These are phyloP conservation scores for Cornus kousa DNA, from an alignment of 148 eudicot genomes.

Conservation along the genomic window DNA sequence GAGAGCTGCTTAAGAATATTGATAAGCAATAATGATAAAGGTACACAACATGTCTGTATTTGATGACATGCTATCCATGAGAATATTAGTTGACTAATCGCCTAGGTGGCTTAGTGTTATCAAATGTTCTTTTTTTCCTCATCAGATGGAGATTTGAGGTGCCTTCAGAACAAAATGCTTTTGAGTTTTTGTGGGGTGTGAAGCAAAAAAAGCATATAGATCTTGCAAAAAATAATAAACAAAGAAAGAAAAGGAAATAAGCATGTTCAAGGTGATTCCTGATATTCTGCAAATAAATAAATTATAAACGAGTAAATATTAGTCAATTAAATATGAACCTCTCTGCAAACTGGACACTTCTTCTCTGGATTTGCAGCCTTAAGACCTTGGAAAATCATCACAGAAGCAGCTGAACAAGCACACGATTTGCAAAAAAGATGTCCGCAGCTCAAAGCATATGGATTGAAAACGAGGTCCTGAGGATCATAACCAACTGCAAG, in stretches of 20 bases:
- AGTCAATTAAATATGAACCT: slow-evolving; percentile 16
- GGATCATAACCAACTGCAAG: slow-evolving; percentile 8
- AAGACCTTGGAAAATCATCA: slow-evolving; percentile 33
- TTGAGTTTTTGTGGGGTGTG: background rate
- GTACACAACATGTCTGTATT: no score
- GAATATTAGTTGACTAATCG: no score
- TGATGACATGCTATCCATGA: no score
- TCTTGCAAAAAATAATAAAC: background rate
- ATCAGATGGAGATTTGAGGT: no score
- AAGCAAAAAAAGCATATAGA: background rate
- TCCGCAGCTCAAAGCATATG: slow-evolving; percentile 39
- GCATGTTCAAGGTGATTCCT: no score
- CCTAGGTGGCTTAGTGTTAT: no score
- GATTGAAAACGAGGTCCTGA: slow-evolving; percentile 39
- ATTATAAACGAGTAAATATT: background rate
- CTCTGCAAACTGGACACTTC: slow-evolving; percentile 45
- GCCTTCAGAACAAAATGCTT: no score
- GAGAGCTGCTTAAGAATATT: no score
- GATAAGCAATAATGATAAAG: no score
- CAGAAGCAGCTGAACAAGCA: slow-evolving; percentile 40
- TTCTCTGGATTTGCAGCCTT: slow-evolving; percentile 29
- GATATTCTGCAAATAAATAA: background rate
- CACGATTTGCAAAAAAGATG: slow-evolving; percentile 42
- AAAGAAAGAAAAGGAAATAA: no score
- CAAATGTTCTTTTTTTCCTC: no score